A percentile compares a stretch with the other conserved stretches of the same genome.
These are phyloP conservation scores for Narthecium ossifragum DNA, from an alignment of 106 monocot genomes.

Conservation along the genomic window DNA sequence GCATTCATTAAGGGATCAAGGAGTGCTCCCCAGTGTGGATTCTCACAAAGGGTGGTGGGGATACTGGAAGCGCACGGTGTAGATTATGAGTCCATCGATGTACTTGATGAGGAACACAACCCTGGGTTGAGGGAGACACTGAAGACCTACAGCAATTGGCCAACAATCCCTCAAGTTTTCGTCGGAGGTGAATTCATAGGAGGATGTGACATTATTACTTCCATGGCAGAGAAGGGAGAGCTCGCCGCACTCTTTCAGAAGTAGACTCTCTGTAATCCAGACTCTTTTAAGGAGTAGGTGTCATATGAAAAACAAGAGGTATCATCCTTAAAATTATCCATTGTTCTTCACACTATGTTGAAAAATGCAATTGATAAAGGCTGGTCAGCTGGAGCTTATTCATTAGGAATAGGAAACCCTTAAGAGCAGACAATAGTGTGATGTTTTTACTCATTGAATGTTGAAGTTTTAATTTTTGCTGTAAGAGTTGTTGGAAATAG, in stretches of 20 bases:
- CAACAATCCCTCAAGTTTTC: constrained; percentile 91
- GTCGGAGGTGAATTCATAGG: constrained; percentile 80
- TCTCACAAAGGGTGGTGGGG: constrained; percentile 83
- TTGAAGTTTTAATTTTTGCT: no score
- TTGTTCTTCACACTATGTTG: no score
- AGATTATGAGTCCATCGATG: constrained; percentile 79
- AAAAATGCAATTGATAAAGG: no score
- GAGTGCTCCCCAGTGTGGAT: constrained; percentile 80
- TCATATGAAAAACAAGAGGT: no score
- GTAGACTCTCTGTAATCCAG: no score
- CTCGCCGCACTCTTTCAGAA: constrained; percentile 42
- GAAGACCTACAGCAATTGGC: constrained; percentile 96
- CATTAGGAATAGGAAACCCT: no score
- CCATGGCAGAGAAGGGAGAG: constrained; percentile 82
- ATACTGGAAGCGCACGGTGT: constrained; percentile 70
- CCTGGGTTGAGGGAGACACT: constrained; percentile 75
- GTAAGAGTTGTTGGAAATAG: no score
- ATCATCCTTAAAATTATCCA: no score
- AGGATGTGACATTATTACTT: constrained; percentile 87
- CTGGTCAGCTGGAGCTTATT: no score
- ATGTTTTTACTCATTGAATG: no score
- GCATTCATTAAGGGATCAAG: constrained; percentile 98
- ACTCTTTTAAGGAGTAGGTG: no score
- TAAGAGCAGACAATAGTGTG: no score
- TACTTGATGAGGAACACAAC: constrained; percentile 91